Conservation (phyloP, 148 eudicot genomes). For the Cornus controversa region DNA sequence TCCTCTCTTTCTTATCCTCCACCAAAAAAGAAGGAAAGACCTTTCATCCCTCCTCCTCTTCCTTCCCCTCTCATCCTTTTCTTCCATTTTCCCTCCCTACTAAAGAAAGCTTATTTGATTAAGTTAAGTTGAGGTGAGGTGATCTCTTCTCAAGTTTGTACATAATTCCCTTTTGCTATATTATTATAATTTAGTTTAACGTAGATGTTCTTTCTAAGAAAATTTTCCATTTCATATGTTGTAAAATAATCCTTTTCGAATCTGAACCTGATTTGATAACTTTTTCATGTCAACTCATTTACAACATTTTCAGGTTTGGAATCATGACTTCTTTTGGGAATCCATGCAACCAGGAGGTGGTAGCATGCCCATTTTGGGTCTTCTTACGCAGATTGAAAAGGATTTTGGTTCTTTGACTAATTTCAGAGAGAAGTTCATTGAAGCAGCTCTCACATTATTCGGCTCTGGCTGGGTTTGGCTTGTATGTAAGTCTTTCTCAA, state of each 20-base stretch:
- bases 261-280: background rate
- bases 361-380: conserved; percentile 65
- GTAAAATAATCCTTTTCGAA: background rate
- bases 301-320: conserved; percentile 73
- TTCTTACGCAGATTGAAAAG: conserved; percentile 81
- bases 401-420: conserved; percentile 79
- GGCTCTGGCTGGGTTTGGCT: conserved; percentile 98
- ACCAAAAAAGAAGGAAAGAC: no score
- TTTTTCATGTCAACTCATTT: conserved; percentile 4
- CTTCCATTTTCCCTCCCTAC: no score
- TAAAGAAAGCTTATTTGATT: no score
- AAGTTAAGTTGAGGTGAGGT: no score
- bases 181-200: no score
- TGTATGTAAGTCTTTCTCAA: conserved; percentile 62
- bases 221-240: no score
- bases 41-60: no score
- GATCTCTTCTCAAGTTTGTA: no score
- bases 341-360: conserved; percentile 98
- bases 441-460: conserved; percentile 67
- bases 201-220: no score
- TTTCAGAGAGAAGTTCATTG: conserved; percentile 71
- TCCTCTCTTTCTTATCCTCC: no score
- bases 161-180: no score
- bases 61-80: no score
- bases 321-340: conserved; percentile 98